Evolutionary conservation across 2,329 filamentous ascomycete genomes (phyloP), one percentile per base, ranked within the genome.

Genomic region (Colletotrichum tropicicola): DNA sequence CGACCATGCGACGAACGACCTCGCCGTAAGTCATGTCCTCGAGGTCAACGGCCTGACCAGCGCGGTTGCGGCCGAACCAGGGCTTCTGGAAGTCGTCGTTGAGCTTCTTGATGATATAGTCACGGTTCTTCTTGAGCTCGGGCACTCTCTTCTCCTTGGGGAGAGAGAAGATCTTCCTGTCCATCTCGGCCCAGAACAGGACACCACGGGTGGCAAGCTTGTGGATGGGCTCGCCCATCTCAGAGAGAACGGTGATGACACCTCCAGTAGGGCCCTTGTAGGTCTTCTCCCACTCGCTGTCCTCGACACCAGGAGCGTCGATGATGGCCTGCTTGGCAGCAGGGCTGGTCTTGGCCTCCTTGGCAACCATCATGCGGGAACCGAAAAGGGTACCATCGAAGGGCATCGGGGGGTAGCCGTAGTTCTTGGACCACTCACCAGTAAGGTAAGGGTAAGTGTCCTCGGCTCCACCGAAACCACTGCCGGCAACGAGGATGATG

Each of bases 221-320:
- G 85, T 99, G 96, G 68, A 99, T 99, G 6, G 96, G 97, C 84
- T 99, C 96, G 47, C 96, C 97, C 97, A 99, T 99, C 81, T 99
- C 96, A 1, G 96, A 99, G 69, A 94, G 89, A 51, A 99, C 96
- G 27, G 96, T 99, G 73, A 99, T 95, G 68, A 99, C 89, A 76
- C 96, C 96, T 73, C 96, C 96, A 61, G 94, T 92, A 25, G 94
- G 86, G 17, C 92, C 93, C 82, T 95, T 93, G 84, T 97, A 97
- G 5, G 93, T 97, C 81, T 94, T 90, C 80, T 97, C 94, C 94
- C 94, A 98, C 70, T 95, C 86, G 67, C 78, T 79, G 73, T 98
- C 94, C 53, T 92, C 91, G 35, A 97, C 84, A 76, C 94, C 94
- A 65, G 90, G 87, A 4, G 94, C 93, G 66, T 94, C 92, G 39